Base-by-base conservation (phyloP, 148 eudicot genomes). In the Vaccinium myrtillus region DNA sequence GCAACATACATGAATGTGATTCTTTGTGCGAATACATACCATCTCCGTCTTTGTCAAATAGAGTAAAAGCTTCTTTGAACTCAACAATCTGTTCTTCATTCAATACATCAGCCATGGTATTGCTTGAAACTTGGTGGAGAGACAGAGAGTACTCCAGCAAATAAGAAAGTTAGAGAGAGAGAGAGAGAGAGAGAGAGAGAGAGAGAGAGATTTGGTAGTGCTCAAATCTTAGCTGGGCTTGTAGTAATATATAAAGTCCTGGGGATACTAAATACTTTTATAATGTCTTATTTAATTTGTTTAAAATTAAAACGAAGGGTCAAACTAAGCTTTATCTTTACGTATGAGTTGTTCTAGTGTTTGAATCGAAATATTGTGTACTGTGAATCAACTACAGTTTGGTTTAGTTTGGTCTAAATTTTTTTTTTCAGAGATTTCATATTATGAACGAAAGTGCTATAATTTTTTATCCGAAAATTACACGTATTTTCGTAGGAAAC, bases 11-110 rank as follows among this genome's bases (percentile, higher is more conserved):
- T 77, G 55, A 77, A 77, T 50, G 36, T 77, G 32, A 48, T 16
- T n/a, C 16, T 76, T 1, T 48, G 5, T 58, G 12, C 6, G 58
- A 54, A 61, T 32, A 36, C 7, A 36, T 86, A 90, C 94, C 94
- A 84, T 91, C 92, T 53, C 89, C 91, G 86, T 91, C 88, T 54
- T 88, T 92, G 82, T 92, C 92, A 81, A 91, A 89, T 13, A 92
- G 83, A 51, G 80, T 78, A 75, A 90, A 92, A 59, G 90, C 93
- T 86, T 90, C 89, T 78, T 86, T 86, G 79, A 92, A 88, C 82
- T 91, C 92, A 25, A 86, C 88, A 58, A 88, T 86, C 59, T 90
- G 88, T n/a, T 88, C 89, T 80, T 89, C 87, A 78, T 56, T 84
- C 74, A 87, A 65, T 5, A 79, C 61, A 71, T 90, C 91, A 56